Evolutionary conservation across 1,139 yeast genomes (phyloP), one percentile per base, ranked within the genome.

Genomic region (Diutina ranongensis): DNA sequence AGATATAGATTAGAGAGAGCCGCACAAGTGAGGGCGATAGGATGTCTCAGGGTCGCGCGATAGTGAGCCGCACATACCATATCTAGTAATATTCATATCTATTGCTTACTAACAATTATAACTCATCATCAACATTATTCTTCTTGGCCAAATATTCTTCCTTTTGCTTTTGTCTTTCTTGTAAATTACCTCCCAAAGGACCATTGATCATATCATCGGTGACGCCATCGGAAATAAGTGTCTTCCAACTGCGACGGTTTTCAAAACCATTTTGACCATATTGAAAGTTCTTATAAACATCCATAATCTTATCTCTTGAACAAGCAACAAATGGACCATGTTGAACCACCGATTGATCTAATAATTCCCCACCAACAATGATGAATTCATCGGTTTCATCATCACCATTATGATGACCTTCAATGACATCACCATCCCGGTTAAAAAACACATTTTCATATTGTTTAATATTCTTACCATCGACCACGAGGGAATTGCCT

Each of bases 281-380:
- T 58, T 81, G 86, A 60, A 82, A 87, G 59, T 83, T 92, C 59
- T 65, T 57, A 56, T 83, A 79, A 0, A 87, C 94, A 56, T 81
- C 65, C 53, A 74, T 72, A 50, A 86, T 80, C 21, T 76, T 75
- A 45, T 74, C 79, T 49, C 69, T 67, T 18, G 81, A 65, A 9
- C 81, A 76, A 50, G 85, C 92, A 15, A 83, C 94, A 60, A 86
- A 87, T 18, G 96, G 96, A 12, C 97, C 97, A 57, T 87, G 84
- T 60, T 88, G 95, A 35, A 85, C 85, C 46, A 83, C 73, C 16
- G 78, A 76, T 64, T 88, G 97, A 55, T 85, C 76, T 49, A 87
- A 68, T 38, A 76, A 74, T 60, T 85, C 67, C 45, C 96, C 97
- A 33, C 89, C 95, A 50, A 87, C 67, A 32, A 88, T 55, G 3